Evolutionary conservation across 129 eudicot genomes (phyloP).

Genomic region (Rutidosis leptorrhynchoides): DNA sequence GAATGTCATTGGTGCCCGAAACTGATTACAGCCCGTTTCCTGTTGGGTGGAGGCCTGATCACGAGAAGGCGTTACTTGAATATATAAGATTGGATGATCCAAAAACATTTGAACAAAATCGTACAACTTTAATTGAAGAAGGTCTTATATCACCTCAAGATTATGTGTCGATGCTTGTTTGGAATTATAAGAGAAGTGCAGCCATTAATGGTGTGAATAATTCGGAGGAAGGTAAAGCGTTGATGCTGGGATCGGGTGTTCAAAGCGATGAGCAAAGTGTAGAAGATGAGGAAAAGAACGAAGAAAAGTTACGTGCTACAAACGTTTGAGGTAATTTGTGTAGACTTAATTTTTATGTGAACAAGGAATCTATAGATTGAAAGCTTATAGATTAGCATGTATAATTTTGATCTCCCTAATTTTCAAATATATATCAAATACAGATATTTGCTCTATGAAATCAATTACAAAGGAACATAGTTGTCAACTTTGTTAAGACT

Average conservation of each 20-base stretch:
- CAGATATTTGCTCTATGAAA: slow-evolving; percentile 2
- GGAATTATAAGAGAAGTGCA: slow-evolving; percentile 86
- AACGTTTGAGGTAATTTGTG: slow-evolving; percentile 32
- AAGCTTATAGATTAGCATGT: slow-evolving; percentile 32
- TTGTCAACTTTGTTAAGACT: slow-evolving; percentile 34
- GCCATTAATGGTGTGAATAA: slow-evolving; percentile 32
- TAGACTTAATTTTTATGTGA: slow-evolving; percentile 15
- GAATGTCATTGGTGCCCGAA: slow-evolving; percentile 82
- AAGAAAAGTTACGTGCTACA: slow-evolving; percentile 30
- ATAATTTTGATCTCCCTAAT: slow-evolving; percentile 20
- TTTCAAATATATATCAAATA: slow-evolving; percentile 12
- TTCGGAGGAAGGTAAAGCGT: slow-evolving; percentile 26
- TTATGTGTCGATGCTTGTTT: slow-evolving; percentile 71
- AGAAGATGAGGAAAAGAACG: slow-evolving; percentile 43
- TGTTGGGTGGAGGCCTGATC: slow-evolving; percentile 81
- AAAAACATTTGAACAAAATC: slow-evolving; percentile 57
- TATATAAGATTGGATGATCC: slow-evolving; percentile 71
- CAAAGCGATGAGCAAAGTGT: slow-evolving; percentile 16
- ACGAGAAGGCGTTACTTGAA: slow-evolving; percentile 76
- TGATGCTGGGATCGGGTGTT: slow-evolving; percentile 37
- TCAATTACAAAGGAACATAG: too few species aligned
- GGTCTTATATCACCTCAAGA: slow-evolving; percentile 89
- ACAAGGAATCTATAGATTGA: slow-evolving; percentile 26
- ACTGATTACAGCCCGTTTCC: slow-evolving; percentile 89
- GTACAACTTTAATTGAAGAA: slow-evolving; percentile 46